A percentile compares a stretch with the other conserved stretches of the same genome.
Evolutionary conservation across 495 filamentous ascomycete species (phyloP).

Genomic region (Amphirosellinia nigrospora): DNA sequence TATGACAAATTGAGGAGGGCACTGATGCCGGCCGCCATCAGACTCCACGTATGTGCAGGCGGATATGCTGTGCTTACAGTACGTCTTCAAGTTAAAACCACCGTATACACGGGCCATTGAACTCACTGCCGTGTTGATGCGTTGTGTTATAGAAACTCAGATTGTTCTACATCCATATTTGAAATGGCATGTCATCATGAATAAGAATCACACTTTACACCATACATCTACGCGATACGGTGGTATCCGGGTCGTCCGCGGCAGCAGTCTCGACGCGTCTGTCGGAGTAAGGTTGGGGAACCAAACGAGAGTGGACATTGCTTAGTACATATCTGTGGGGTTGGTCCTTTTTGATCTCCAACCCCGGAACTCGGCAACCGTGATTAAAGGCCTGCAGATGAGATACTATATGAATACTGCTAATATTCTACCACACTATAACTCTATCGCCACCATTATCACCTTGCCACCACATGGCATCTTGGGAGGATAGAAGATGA

Average conservation of each 20-base stretch:
- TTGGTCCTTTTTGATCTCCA: slow-evolving; percentile 8
- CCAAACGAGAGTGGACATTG: neutral
- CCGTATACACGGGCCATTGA: too few relatives aligned
- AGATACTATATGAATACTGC: neutral
- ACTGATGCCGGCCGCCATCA: slow-evolving; percentile 11
- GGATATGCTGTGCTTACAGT: slow-evolving; percentile 1
- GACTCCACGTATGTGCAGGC: neutral
- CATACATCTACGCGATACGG: neutral
- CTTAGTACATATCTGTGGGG: neutral
- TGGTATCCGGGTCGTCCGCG: neutral
- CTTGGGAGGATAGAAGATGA: neutral
- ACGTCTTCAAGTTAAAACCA: too few relatives aligned
- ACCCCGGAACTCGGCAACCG: slow-evolving; percentile 11
- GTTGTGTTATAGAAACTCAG: neutral
- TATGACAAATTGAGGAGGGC: slow-evolving; percentile 15
- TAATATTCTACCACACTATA: too few relatives aligned
- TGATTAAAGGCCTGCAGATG: slow-evolving; percentile 1
- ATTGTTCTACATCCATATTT: neutral
- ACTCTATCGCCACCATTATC: neutral
- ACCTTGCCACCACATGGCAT: slow-evolving; percentile 1
- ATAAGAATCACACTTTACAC: neutral
- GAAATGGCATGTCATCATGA: neutral
- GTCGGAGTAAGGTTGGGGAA: neutral
- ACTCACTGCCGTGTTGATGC: neutral
- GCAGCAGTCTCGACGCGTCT: slow-evolving; percentile 11